Base-by-base conservation (phyloP, 176 grass and related monocot genomes). In the Aegilops umbellulata region DNA sequence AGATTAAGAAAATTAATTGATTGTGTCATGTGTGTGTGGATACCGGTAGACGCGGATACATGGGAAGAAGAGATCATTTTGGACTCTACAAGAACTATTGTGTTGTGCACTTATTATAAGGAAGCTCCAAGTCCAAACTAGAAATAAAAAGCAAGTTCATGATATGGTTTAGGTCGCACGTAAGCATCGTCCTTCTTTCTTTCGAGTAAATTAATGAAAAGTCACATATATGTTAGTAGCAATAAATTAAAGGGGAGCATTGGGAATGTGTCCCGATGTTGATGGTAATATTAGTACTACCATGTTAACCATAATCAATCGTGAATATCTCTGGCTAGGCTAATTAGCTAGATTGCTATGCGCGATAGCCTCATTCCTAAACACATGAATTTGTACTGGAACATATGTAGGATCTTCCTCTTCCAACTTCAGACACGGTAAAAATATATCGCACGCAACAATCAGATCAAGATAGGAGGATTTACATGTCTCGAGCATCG, bases 181-280 rank as follows among this genome's bases (percentile, higher is more conserved):
- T 74, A 80, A 67, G 46, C 42, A 76, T 68, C 20, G 2, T n/a
- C 42, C 58, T 75, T 36, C 24, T 75, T 75, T 80, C 66, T 76
- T 34, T 42, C 13, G 23, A 84, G 16, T 87, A 80, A 79, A 75
- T 74, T 84, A 84, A 84, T 80, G 60, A 27, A 60, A 4, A 65
- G 80, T 73, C 26, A 63, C 27, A 78, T 65, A 90, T 84, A 80
- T 68, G 81, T 16, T 80, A 20, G 47, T 84, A 80, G 20, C 57
- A 80, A 80, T 78, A 87, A 87, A 87, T 57, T 78, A 87, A 87
- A 87, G 57, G 44, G 60, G 16, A 61, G 36, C 60, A 31, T 60
- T 65, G 24, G 22, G 83, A 74, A 90, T 67, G 75, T 83, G 74
- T 74, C 41, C 38, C 25, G 22, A 29, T 66, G 7, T 38, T 76